phyloP scores from a whole-genome alignment of 345 rosid species.

The Trapa incisa region DNA sequence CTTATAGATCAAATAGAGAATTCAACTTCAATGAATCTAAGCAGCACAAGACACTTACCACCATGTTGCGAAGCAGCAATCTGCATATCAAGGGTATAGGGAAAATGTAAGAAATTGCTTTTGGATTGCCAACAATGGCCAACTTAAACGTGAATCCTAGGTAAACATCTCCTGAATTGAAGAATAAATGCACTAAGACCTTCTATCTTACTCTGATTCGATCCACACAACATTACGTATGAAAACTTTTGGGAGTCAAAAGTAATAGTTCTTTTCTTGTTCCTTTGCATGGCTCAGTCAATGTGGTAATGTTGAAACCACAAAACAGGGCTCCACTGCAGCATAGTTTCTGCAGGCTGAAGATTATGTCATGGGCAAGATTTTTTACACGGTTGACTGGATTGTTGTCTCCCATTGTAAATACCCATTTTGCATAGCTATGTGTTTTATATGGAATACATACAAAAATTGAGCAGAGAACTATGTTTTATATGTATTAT shows the following conservation, averaged over 20 bases:
- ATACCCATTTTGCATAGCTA: not conserved
- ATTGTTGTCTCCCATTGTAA: not conserved
- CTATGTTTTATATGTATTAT: not conserved
- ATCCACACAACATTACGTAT: not conserved
- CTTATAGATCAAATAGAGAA: not conserved
- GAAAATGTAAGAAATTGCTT: conserved; percentile 1
- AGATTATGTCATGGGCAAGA: not conserved
- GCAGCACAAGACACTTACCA: conserved; percentile 17
- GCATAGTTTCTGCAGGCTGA: not conserved
- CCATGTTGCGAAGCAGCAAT: conserved; percentile 21
- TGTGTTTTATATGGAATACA: not conserved
- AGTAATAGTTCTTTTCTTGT: not conserved
- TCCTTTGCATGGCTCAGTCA: not conserved
- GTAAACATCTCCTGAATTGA: no score
- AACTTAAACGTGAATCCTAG: no score
- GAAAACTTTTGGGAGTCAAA: not conserved
- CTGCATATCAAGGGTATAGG: conserved; percentile 14
- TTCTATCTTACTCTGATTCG: not conserved
- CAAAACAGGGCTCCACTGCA: not conserved
- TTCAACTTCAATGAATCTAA: not conserved
- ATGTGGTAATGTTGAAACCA: not conserved
- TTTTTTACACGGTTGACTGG: not conserved
- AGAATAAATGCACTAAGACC: no score
- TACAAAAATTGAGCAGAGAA: not conserved
- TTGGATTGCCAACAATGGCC: not conserved